Base-by-base conservation (phyloP, 108 stramenopile genomes). In the Pseudonitzschia pungens region DNA sequence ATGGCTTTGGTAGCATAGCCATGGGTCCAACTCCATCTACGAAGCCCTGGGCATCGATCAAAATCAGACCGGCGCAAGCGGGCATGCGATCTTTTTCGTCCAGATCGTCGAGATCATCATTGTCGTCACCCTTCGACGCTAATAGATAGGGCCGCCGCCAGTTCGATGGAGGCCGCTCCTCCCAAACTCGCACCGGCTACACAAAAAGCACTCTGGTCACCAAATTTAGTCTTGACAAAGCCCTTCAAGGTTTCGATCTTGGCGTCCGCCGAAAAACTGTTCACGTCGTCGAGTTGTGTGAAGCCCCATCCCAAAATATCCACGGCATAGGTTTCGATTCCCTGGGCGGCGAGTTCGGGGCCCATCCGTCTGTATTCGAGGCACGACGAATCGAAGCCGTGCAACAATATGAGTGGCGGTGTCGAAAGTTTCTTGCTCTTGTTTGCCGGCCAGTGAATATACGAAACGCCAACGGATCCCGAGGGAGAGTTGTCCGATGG, bases 231-330 rank as follows among this genome's bases (percentile, higher is more conserved):
- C 20, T 83, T 41, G 62, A 87, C 82, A 58, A 96, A 97, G 41
- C 82, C 81, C 57, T 84, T 28, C 42, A 98, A 72, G 4, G 92
- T 88, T 27, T 90, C 86, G 11, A 94, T 81, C 69, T 98, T 98
- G 62, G 96, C 92, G 43, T 75, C 73, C 6, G 96, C 93, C 48
- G 95, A 95, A 75, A 96, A 96, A n/a, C 52, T 64, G 2, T 45
- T 68, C 18, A 92, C 82, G 6, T 62, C 78, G 0, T 90, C 84
- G 36, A 91, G 62, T 52, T 98, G 87, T 24, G 93, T 90, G 72
- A 89, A 98, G 56, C 97, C 97, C 97, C 97, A 98, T 21, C 97
- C 97, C 51, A 96, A 68, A 8, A 98, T 73, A 65, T 97, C 96
- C n/a, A 97, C 91, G 20, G 92, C 89, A 72, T 96, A 96, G 0